phyloP scores from a whole-genome alignment of 192 early-diverging fungal species.

The Coemansia sp. region DNA sequence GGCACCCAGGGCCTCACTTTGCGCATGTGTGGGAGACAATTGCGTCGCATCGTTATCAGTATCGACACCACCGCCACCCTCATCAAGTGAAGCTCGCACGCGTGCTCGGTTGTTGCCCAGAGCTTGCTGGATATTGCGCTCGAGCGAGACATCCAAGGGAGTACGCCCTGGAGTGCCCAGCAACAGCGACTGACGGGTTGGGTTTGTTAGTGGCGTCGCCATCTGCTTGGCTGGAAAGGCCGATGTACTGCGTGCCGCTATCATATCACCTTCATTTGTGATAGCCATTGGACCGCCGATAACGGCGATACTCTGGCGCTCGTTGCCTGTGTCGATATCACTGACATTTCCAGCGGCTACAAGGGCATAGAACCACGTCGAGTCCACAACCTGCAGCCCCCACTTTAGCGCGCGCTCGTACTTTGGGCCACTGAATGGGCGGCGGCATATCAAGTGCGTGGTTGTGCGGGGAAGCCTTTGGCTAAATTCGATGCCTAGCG shows the following conservation, averaged over 20 bases:
- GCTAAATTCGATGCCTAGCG: constrained; percentile 52
- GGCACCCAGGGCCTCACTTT: background rate
- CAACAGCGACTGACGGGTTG: background rate
- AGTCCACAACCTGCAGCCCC: constrained; percentile 65
- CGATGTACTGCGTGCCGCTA: background rate
- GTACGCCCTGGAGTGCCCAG: constrained; percentile 39
- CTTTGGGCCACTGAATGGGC: constrained; percentile 63
- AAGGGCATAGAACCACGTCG: constrained; percentile 54
- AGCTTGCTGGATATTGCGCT: constrained; percentile 36
- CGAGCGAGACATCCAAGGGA: constrained; percentile 42
- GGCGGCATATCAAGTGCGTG: constrained; percentile 68
- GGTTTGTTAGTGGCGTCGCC: constrained; percentile 12
- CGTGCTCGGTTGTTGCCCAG: constrained; percentile 23
- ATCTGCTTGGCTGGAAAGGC: background rate
- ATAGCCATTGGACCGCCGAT: background rate
- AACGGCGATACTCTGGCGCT: background rate
- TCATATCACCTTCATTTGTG: background rate
- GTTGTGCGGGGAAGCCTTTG: constrained; percentile 59
- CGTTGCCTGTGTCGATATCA: background rate
- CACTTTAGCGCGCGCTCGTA: constrained; percentile 72
- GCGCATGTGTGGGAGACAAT: constrained; percentile 23
- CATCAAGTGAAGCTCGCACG: no score
- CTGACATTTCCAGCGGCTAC: background rate
- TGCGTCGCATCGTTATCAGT: constrained; percentile 30
- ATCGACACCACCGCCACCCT: background rate